A percentile compares a stretch with the other conserved stretches of the same genome.
Evolutionary conservation across 2,329 filamentous ascomycete species (phyloP).

Genomic region (Calonectria pteridis): DNA sequence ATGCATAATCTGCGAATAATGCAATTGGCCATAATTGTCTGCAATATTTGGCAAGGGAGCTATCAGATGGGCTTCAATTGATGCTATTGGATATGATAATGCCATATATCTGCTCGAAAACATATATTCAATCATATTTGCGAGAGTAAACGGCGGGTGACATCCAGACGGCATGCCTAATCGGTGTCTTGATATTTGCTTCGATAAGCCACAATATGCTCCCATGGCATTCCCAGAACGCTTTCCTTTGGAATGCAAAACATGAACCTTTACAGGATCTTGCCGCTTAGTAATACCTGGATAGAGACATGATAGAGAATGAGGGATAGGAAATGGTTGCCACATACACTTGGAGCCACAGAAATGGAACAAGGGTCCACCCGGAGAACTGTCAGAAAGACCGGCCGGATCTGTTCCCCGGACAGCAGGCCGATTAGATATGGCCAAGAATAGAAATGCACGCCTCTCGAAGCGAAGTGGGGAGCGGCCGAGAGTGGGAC

Average conservation of each 20-base stretch:
- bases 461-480: slow-evolving; percentile 6
- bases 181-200: neutral
- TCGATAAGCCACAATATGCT: neutral
- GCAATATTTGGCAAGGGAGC: neutral
- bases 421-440: slow-evolving; percentile 4
- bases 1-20: neutral
- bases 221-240: neutral
- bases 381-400: neutral
- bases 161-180: neutral
- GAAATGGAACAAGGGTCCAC: neutral
- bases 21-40: neutral
- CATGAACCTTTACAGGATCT: neutral
- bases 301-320: neutral
- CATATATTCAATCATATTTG: neutral
- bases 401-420: neutral
- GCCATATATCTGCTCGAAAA: neutral
- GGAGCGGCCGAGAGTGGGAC: slow-evolving; percentile 13
- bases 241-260: neutral
- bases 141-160: neutral
- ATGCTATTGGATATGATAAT: neutral
- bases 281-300: neutral
- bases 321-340: neutral
- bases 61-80: too few species aligned
- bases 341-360: neutral
- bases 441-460: neutral